Evolutionary conservation across 2,329 filamentous ascomycete genomes (phyloP), one percentile per base, ranked within the genome.

Genomic region (Cercospora sp.): DNA sequence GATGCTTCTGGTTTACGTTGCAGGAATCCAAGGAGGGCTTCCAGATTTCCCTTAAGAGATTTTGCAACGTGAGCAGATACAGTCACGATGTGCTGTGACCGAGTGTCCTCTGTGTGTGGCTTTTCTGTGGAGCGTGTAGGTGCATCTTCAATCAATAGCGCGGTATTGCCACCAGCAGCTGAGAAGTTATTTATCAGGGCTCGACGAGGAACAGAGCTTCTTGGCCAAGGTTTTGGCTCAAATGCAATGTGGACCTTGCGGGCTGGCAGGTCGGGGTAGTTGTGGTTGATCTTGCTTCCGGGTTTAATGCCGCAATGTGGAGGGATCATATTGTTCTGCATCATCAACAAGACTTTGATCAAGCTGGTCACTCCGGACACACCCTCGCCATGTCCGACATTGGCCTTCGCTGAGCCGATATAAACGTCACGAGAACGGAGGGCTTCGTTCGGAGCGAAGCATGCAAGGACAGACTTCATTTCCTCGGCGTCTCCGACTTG

Each of bases 91-190:
- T 91, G 86, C 1, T 82, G 81, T 16, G 45, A 26, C n/a, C 45
- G 30, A 24, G 49, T 16, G 1, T 37, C 28, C 26, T 30, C 28
- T 9, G 45, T n/a, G 3, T 57, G 5, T 24, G n/a, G 16, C 5
- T 37, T 21, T 16, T 43, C 34, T 21, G 30, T 65, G 71, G 73
- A 67, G 77, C 77, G 10, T 13, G 45, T 7, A 2, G 87, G 87
- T 0, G 82, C 86, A 69, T 91, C 89, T 74, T 91, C 87, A 2
- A 92, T 74, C 6, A 92, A 77, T 18, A 91, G 76, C 18, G 88
- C 86, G 1, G 89, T 91, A 78, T 92, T 92, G 26, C 90, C 90
- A 71, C 90, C 90, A 61, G 90, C 88, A 6, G 90, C 90, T 69
- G 86, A 87, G 76, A 91, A 91, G 79, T 90, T 91, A 80, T 92